These are phyloP conservation scores for Amauroascus niger DNA, from an alignment of 2,329 filamentous ascomycete genomes.

Conservation along the genomic window DNA sequence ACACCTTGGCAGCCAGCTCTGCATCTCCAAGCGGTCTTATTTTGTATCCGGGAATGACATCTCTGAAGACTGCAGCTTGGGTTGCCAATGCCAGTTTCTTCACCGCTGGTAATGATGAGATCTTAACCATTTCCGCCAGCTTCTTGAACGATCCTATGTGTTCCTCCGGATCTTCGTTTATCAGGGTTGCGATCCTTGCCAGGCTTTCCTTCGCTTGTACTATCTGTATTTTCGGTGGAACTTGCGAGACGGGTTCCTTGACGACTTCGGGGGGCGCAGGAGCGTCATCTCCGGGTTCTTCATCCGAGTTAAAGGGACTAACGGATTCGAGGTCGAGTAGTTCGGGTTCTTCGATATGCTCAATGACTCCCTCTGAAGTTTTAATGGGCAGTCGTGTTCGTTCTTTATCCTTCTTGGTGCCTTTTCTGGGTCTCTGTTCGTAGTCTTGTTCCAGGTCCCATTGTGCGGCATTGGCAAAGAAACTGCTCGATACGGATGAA, in stretches of 20 bases:
- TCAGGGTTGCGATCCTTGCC: conserved; percentile 64
- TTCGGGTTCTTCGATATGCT: conserved; percentile 44
- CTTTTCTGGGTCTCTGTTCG: conserved; percentile 68
- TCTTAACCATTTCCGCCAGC: conserved; percentile 62
- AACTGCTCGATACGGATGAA: conserved; percentile 39
- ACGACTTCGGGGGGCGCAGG: conserved; percentile 40
- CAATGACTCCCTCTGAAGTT: conserved; percentile 64
- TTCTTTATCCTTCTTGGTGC: conserved; percentile 64
- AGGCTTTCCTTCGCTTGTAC: conserved; percentile 83
- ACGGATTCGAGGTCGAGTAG: conserved; percentile 48
- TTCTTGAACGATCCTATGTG: conserved; percentile 69
- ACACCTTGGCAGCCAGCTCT: conserved; percentile 66
- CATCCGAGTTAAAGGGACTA: conserved; percentile 53
- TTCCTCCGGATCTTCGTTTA: conserved; percentile 92
- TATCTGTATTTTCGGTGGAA: conserved; percentile 71
- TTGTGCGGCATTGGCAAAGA: conserved; percentile 63
- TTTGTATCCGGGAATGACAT: conserved; percentile 90
- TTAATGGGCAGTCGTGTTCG: conserved; percentile 75
- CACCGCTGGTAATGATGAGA: conserved; percentile 56
- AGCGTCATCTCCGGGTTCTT: conserved; percentile 47
- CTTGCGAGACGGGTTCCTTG: conserved; percentile 49
- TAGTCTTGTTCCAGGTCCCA: conserved; percentile 94
- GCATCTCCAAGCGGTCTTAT: conserved; percentile 75
- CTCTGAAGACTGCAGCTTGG: conserved; percentile 84
- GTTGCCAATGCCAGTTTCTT: conserved; percentile 79